Evolutionary conservation across 306 rosid species (phyloP).

Genomic region (Fagus sylvatica): DNA sequence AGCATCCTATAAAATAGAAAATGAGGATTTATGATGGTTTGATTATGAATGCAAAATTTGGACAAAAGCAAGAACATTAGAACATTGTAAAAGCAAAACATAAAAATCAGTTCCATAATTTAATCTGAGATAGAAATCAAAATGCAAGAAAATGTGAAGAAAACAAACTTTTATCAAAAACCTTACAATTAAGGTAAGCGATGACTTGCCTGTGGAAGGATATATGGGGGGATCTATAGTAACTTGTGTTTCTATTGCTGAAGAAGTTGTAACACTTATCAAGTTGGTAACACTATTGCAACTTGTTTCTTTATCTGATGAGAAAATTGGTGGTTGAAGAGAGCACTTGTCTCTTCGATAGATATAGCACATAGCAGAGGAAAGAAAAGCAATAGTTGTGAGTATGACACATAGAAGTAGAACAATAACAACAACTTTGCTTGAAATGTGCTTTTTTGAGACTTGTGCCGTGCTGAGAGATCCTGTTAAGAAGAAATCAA

Average conservation of each 20-base stretch:
- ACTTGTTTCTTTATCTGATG: constrained; percentile 68
- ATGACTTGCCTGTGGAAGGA: constrained; percentile 49
- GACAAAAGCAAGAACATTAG: constrained; percentile 8
- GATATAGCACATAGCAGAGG: constrained; percentile 56
- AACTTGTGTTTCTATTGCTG: constrained; percentile 49
- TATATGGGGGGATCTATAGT: constrained; percentile 41
- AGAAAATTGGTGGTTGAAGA: constrained; percentile 48
- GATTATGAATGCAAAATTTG: neutral
- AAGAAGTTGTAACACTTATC: constrained; percentile 54
- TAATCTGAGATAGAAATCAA: neutral
- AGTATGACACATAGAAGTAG: constrained; percentile 53
- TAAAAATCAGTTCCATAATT: neutral
- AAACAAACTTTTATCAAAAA: constrained; percentile 3
- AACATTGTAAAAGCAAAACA: constrained; percentile 8
- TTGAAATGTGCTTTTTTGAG: constrained; percentile 61
- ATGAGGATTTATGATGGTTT: neutral
- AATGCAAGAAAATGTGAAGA: constrained; percentile 2
- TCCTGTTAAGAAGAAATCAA: constrained; percentile 59
- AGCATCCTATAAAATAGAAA: constrained; percentile 57
- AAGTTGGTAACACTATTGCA: constrained; percentile 62
- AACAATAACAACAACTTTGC: constrained; percentile 58
- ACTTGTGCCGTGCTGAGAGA: constrained; percentile 35
- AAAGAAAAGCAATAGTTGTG: constrained; percentile 68
- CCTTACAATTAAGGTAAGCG: constrained; percentile 5
- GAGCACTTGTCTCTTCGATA: constrained; percentile 46